Evolutionary conservation across 2,329 filamentous ascomycete genomes (phyloP), one percentile per base, ranked within the genome.

Genomic region (Epichloe baconii): DNA sequence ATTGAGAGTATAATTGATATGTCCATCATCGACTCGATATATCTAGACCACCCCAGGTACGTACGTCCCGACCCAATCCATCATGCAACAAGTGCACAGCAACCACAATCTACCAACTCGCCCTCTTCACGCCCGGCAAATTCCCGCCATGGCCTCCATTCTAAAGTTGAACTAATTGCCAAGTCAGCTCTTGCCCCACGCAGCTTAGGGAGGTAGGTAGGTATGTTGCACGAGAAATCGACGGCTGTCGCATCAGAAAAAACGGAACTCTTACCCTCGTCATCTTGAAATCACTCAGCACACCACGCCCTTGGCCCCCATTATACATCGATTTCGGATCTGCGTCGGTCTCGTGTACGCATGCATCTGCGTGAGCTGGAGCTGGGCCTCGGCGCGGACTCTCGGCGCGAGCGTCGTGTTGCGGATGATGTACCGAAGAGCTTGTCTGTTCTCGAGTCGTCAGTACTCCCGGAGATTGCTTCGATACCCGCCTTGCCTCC

Each of bases 281-380:
- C 77, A 98, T 79, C 70, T 89, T 88, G 64, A 98, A 98, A 64
- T 93, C 91, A 52, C 88, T 82, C 58, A 97, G 76, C n/a, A 98
- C 77, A 83, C 89, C 88, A 59, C 88, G 79, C 17, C 85, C 85
- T 67, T 88, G 89, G n/a, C 93, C 93, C 89, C 89, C 66, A 91
- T 79, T 49, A 95, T 84, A 73, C 93, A 98, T 59, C 93, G 76
- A 71, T 96, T 97, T 68, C 85, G 83, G 67, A 98, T 90, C 75
- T 96, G 90, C 47, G 91, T 95, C 53, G 88, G 82, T 54, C 90
- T 79, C 37, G 93, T 97, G 71, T 97, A 97, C 74, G 81, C 83
- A 73, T 96, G 90, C 91, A 97, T 96, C 71, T 95, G 85, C 3
- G 85, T 82, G 58, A 98, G 76, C 71, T 97, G 85, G 52, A 98